These are phyloP conservation scores for Trametes elegans DNA, from an alignment of 768 basidiomycete genomes.

Conservation along the genomic window DNA sequence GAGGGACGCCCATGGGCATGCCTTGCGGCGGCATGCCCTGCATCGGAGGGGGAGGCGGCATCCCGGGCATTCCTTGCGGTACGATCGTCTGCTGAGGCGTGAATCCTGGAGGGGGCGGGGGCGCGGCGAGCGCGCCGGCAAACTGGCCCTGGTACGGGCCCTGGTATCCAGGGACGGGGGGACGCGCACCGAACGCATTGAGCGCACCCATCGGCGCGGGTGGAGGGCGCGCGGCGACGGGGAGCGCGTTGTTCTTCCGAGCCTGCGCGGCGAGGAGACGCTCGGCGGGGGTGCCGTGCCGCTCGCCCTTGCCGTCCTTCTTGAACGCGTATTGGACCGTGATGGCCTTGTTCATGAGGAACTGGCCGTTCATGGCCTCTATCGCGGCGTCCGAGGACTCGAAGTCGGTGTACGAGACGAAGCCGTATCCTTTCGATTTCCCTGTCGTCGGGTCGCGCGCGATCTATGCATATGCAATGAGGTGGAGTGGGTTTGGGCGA, in stretches of 20 bases:
- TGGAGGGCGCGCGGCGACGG: slow-evolving; percentile 72
- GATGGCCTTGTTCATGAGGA: slow-evolving; percentile 98
- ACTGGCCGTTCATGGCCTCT: slow-evolving; percentile 96
- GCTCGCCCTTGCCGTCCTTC: slow-evolving; percentile 97
- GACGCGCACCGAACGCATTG: slow-evolving; percentile 58
- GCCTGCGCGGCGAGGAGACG: slow-evolving; percentile 94
- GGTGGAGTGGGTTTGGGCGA: slow-evolving; percentile 5
- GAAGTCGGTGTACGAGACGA: slow-evolving; percentile 96
- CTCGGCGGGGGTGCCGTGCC: slow-evolving; percentile 97
- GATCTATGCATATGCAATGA: slow-evolving; percentile 54
- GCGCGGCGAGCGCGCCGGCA: slow-evolving; percentile 77
- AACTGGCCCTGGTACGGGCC: slow-evolving; percentile 91
- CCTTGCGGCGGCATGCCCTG: slow-evolving; percentile 32
- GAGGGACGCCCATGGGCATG: slow-evolving; percentile 41
- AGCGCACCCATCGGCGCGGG: slow-evolving; percentile 54
- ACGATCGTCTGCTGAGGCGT: slow-evolving; percentile 69
- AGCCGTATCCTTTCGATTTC: slow-evolving; percentile 94
- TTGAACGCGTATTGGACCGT: slow-evolving; percentile 98
- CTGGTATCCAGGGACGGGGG: slow-evolving; percentile 68
- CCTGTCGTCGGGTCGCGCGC: slow-evolving; percentile 85
- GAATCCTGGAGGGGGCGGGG: slow-evolving; percentile 80
- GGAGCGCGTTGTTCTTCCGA: slow-evolving; percentile 90
- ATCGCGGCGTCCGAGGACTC: slow-evolving; percentile 95
- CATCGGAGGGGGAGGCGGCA: slow-evolving; percentile 22
- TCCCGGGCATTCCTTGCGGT: slow-evolving; percentile 34